Conservation (phyloP, 257 asterid species). For the Solanum chiquidenum region DNA sequence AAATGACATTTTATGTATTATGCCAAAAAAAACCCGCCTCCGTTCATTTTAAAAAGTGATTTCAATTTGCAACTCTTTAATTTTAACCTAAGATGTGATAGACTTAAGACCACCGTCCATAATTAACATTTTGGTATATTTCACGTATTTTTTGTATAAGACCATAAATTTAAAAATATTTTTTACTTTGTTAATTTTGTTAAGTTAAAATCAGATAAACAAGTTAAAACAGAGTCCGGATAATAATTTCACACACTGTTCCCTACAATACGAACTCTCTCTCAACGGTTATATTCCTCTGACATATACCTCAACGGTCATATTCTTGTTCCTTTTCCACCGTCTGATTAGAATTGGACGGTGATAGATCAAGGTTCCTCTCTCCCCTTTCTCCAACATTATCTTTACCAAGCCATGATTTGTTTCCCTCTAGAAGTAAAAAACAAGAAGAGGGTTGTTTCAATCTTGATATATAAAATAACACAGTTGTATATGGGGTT, state of each 20-base stretch:
- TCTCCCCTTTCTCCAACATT: background rate
- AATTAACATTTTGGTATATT: background rate
- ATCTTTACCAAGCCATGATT: slow-evolving; percentile 21
- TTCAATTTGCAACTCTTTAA: background rate
- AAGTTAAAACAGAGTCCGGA: accelerated
- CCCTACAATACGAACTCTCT: slow-evolving; percentile 31
- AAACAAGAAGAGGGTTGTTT: background rate
- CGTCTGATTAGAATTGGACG: slow-evolving; percentile 52
- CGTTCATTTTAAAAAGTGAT: background rate
- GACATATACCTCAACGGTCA: slow-evolving; percentile 69
- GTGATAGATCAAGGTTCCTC: slow-evolving; percentile 9
- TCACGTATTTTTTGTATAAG: background rate
- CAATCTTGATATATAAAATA: slow-evolving; percentile 33
- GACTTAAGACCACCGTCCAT: background rate
- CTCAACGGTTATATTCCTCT: slow-evolving; percentile 76
- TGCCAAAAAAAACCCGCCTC: background rate
- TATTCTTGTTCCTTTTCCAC: slow-evolving; percentile 29
- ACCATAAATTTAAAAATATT: background rate
- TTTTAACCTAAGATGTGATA: background rate
- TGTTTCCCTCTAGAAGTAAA: slow-evolving; percentile 2
- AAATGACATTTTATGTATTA: too few relatives aligned
- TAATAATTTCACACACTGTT: background rate
- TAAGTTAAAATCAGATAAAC: background rate
- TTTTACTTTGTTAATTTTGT: background rate
- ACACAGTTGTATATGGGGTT: slow-evolving; percentile 16